Base-by-base conservation (phyloP, 2,329 filamentous ascomycete genomes). In the Polychaeton citri region DNA sequence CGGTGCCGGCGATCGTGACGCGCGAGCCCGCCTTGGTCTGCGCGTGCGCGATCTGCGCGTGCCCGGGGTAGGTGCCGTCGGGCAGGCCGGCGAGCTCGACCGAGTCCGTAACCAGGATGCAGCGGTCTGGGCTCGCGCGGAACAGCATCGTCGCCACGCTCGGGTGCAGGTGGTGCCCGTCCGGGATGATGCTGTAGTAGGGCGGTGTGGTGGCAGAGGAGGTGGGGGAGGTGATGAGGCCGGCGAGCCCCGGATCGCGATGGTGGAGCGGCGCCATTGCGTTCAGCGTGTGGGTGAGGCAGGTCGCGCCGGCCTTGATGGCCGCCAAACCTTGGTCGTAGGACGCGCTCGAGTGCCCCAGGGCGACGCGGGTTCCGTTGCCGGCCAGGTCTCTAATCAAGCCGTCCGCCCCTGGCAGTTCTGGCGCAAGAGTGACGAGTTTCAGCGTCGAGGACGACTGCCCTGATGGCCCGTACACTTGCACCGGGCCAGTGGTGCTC, bases 201-300 rank as follows among this genome's bases (percentile, higher is more conserved):
- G 69, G 66, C 7, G 56, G 41, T 3, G 36, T 33, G 2, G 13
- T 21, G 38, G 30, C 51, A 41, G 6, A 42, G 36, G 33, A 47
- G 35, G 38, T 36, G 21, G 7, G 7, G 45, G 53, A 41, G 6
- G 52, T 48, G 36, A 59, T 44, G 33, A 64, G 46, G 18, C 69
- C 69, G 20, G 65, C 60, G 12, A 73, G 55, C 1, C 69, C 68
- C 3, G 69, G 69, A 19, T 64, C 59, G 20, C 70, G 61, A 32
- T 70, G 68, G 37, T 64, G 55, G 3, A 71, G 53, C 2, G 63
- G 56, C 20, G 62, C 54, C 69, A 73, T 73, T 30, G 66, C 68
- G 44, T 74, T 73, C 30, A 73, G 60, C 0, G 65, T 65, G 46
- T 74, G 69, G 1, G 71, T 74, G 2, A 74, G 50, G 30, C 63